These are phyloP conservation scores for Pezicula radicicola DNA, from an alignment of 2,329 filamentous ascomycete species.

Conservation along the genomic window DNA sequence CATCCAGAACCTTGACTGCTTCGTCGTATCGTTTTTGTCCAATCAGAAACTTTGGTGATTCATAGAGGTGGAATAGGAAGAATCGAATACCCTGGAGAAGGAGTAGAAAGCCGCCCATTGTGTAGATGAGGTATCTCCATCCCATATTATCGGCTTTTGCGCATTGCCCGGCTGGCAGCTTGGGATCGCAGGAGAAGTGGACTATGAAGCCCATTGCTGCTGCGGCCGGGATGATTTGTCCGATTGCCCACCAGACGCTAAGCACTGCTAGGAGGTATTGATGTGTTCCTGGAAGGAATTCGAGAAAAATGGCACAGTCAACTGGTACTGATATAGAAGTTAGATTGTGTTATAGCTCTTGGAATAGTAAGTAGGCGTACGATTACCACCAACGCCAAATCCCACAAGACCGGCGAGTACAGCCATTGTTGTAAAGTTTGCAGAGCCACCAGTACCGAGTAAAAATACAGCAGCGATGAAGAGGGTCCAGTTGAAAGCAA, in stretches of 20 bases:
- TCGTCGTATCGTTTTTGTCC: constrained; percentile 57
- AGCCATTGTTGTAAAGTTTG: constrained; percentile 61
- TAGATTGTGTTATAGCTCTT: not conserved
- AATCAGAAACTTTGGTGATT: constrained; percentile 28
- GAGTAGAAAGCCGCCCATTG: constrained; percentile 68
- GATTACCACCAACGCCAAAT: constrained; percentile 61
- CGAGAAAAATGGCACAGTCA: constrained; percentile 23
- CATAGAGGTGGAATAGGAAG: constrained; percentile 26
- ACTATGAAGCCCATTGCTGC: constrained; percentile 21
- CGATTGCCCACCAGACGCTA: constrained; percentile 24
- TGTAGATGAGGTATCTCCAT: constrained; percentile 51
- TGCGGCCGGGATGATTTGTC: constrained; percentile 21
- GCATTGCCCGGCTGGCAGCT: constrained; percentile 14
- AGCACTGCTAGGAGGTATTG: constrained; percentile 27
- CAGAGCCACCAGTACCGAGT: constrained; percentile 61
- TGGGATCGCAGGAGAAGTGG: constrained; percentile 21
- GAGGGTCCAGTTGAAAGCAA: constrained; percentile 64
- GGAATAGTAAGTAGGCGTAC: not conserved
- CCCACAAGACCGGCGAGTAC: constrained; percentile 58
- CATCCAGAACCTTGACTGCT: constrained; percentile 74
- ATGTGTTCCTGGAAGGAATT: constrained; percentile 25
- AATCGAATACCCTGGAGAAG: constrained; percentile 23
- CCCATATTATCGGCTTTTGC: constrained; percentile 26
- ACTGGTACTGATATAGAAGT: not conserved
- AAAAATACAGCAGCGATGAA: constrained; percentile 58